Conservation (phyloP, 768 basidiomycete genomes). For the Pleurotus djamor region DNA sequence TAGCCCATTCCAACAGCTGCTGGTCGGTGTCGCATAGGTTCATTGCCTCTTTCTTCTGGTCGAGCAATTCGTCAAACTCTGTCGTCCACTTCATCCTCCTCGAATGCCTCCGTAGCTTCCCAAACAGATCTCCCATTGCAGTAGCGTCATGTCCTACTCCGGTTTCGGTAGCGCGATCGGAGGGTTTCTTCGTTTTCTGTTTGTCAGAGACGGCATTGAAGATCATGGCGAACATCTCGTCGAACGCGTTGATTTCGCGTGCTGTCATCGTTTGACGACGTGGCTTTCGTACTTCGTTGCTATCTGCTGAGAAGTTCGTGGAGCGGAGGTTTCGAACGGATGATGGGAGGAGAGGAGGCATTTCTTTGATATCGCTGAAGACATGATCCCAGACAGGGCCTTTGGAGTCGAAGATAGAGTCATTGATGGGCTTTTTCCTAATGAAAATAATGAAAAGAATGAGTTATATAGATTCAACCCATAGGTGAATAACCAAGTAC, state of each 20-base stretch:
- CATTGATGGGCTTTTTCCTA: not conserved
- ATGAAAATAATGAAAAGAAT: not conserved
- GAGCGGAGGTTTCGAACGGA: constrained; percentile 7
- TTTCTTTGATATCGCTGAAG: constrained; percentile 41
- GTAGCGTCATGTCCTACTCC: not conserved
- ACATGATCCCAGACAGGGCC: constrained; percentile 52
- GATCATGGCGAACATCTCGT: constrained; percentile 73
- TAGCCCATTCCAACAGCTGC: constrained; percentile 73
- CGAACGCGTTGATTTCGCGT: constrained; percentile 62
- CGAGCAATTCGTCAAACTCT: constrained; percentile 53
- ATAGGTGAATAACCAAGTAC: not conserved
- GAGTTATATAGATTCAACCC: not conserved
- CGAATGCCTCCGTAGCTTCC: constrained; percentile 50
- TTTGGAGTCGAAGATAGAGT: constrained; percentile 29
- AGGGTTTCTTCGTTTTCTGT: constrained; percentile 12
- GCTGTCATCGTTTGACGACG: constrained; percentile 65
- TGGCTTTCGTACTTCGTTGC: not conserved
- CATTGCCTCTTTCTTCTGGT: constrained; percentile 73
- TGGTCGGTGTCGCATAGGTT: constrained; percentile 65
- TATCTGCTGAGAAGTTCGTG: not conserved
- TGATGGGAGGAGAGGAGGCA: constrained; percentile 18
- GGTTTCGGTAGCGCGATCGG: not conserved
- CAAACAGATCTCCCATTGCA: constrained; percentile 43
- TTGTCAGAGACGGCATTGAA: constrained; percentile 51
- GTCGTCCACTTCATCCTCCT: constrained; percentile 49